phyloP scores from a whole-genome alignment of 2,329 filamentous ascomycete genomes.

The Monascus ruber region DNA sequence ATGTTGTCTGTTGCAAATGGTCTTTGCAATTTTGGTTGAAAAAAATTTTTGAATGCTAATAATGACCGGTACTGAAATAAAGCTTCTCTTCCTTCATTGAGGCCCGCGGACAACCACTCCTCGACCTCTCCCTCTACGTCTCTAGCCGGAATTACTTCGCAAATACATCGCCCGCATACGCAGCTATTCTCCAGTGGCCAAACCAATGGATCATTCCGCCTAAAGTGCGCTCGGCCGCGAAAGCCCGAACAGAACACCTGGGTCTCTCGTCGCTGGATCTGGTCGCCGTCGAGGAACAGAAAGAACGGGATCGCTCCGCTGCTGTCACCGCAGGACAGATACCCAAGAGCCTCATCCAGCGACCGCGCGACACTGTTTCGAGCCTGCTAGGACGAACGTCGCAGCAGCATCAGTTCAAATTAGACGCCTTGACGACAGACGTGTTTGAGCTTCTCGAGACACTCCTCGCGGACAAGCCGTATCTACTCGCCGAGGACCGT shows the following conservation, averaged over 20 bases:
- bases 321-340: conserved; percentile 29
- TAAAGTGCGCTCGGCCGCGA: conserved; percentile 57
- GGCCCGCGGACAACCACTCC: conserved; percentile 61
- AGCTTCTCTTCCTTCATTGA: conserved; percentile 56
- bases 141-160: conserved; percentile 77
- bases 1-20: conserved; percentile 9
- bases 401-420: conserved; percentile 60
- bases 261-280: conserved; percentile 58
- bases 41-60: no score
- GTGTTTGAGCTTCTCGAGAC: conserved; percentile 62
- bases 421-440: conserved; percentile 60
- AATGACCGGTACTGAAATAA: neutral
- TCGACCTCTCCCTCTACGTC: conserved; percentile 82
- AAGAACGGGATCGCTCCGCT: conserved; percentile 25
- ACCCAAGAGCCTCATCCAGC: conserved; percentile 41
- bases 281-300: conserved; percentile 36
- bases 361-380: conserved; percentile 48
- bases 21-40: no score
- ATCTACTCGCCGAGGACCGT: conserved; percentile 42
- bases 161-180: conserved; percentile 69
- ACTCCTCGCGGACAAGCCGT: conserved; percentile 45
- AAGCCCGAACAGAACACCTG: conserved; percentile 57
- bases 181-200: conserved; percentile 68
- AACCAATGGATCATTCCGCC: conserved; percentile 78
- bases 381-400: conserved; percentile 55